Evolutionary conservation across 2,329 filamentous ascomycete species (phyloP).

Genomic region (Colletotrichum sp.): DNA sequence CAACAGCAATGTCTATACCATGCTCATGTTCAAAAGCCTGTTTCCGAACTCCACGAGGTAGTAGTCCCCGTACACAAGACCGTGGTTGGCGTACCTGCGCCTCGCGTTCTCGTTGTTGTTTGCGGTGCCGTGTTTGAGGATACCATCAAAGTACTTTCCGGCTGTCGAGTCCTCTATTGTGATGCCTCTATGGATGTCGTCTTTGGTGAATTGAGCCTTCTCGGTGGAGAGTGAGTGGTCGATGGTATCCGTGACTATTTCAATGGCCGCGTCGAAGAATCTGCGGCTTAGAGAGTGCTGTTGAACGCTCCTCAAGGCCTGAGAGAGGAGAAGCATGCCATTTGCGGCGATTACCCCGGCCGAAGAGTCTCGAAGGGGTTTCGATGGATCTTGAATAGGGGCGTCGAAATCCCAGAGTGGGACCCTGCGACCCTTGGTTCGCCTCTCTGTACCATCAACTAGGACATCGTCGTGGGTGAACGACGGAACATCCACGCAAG

Average conservation of each 20-base stretch:
- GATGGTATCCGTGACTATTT: constrained; percentile 23
- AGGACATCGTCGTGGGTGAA: fast-evolving
- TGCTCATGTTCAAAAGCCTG: constrained; percentile 43
- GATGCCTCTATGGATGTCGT: neutral
- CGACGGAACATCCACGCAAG: constrained; percentile 23
- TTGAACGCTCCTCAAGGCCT: constrained; percentile 17
- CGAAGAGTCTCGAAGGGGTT: constrained; percentile 38
- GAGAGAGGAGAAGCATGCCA: constrained; percentile 29
- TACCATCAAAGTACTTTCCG: constrained; percentile 30
- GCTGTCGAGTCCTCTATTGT: neutral
- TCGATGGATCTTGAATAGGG: constrained; percentile 31
- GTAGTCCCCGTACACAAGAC: constrained; percentile 55
- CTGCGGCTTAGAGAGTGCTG: neutral
- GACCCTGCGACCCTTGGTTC: constrained; percentile 25
- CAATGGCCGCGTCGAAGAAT: constrained; percentile 14
- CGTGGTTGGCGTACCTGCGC: constrained; percentile 37
- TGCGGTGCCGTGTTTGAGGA: constrained; percentile 37
- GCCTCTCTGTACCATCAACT: neutral
- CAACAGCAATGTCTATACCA: neutral
- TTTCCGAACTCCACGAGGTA: constrained; percentile 54
- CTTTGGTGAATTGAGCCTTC: constrained; percentile 19
- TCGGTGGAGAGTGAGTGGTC: constrained; percentile 28
- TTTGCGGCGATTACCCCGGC: constrained; percentile 31
- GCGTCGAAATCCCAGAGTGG: constrained; percentile 54
- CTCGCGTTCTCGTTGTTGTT: constrained; percentile 35